A percentile compares a stretch with the other conserved stretches of the same genome.
These are phyloP conservation scores for Thielaviopsis populi DNA, from an alignment of 2,329 filamentous ascomycete species.

Conservation along the genomic window DNA sequence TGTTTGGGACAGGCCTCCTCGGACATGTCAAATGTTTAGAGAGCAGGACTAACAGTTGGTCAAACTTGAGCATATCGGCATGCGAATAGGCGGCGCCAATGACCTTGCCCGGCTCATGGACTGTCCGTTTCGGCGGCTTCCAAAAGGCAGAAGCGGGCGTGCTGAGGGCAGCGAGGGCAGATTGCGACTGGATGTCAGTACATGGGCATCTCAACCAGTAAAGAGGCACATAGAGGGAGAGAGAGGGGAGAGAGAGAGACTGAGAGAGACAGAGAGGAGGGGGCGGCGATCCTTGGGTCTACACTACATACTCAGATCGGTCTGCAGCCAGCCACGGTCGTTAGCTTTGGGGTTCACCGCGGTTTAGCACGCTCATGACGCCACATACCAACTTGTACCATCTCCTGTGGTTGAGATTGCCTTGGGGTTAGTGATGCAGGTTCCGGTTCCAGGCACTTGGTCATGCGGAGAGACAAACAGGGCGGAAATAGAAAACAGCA, in stretches of 20 bases:
- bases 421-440: not conserved
- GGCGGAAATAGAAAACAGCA: not conserved
- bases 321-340: constrained; percentile 27
- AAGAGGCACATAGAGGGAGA: not conserved
- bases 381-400: constrained; percentile 91
- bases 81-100: constrained; percentile 94
- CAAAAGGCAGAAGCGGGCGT: constrained; percentile 73
- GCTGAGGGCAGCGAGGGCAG: constrained; percentile 32
- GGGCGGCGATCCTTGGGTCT: not conserved
- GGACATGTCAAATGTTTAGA: not conserved
- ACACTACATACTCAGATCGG: constrained; percentile 43
- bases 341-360: constrained; percentile 8
- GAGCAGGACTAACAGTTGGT: constrained; percentile 44
- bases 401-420: constrained; percentile 50
- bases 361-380: not conserved
- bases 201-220: constrained; percentile 17
- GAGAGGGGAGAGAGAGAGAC: constrained; percentile 3
- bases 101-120: constrained; percentile 54
- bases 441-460: not conserved
- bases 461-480: not conserved
- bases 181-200: constrained; percentile 20
- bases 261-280: too few relatives aligned
- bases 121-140: constrained; percentile 43
- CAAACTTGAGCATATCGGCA: constrained; percentile 82
- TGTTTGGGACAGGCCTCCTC: too few relatives aligned